These are phyloP conservation scores for Cladosporium sp. DNA, from an alignment of 2,329 filamentous ascomycete genomes.

Conservation along the genomic window DNA sequence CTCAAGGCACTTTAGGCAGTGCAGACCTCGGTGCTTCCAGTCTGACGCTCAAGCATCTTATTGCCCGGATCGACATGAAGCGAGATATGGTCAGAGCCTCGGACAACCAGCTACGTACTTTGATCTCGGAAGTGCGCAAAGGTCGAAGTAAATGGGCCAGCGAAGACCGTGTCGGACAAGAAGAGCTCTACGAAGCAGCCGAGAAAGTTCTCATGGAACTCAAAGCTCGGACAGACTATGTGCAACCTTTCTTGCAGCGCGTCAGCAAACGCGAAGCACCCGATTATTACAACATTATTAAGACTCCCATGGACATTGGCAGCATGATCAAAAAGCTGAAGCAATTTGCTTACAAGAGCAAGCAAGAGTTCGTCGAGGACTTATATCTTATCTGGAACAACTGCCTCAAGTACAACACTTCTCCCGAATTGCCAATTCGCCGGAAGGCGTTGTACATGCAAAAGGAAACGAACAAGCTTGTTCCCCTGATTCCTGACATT, in stretches of 20 bases:
- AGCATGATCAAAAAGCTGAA: conserved; percentile 98
- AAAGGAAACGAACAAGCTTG: conserved; percentile 94
- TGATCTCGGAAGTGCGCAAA: conserved; percentile 97
- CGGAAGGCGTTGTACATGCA: conserved; percentile 96
- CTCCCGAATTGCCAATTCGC: conserved; percentile 78
- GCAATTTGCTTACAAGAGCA: conserved; percentile 55
- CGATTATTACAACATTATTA: conserved; percentile 91
- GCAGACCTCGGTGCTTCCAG: conserved; percentile 95
- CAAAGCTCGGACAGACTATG: conserved; percentile 96
- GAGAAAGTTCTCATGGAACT: conserved; percentile 97
- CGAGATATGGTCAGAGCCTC: conserved; percentile 85
- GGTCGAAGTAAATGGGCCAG: conserved; percentile 99
- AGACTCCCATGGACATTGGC: conserved; percentile 95
- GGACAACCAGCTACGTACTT: conserved; percentile 81
- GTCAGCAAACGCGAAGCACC: conserved; percentile 97
- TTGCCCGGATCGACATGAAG: conserved; percentile 90
- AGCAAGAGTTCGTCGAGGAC: conserved; percentile 90
- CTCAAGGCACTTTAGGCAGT: conserved; percentile 85
- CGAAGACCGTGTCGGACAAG: conserved; percentile 94
- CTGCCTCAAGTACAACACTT: conserved; percentile 91
- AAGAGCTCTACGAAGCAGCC: conserved; percentile 92
- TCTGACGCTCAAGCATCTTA: conserved; percentile 92
- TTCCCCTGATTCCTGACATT: conserved; percentile 90
- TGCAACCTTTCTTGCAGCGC: conserved; percentile 86
- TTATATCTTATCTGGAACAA: conserved; percentile 96